Percentiles rank a stretch among this genome's conserved stretches.
Evolutionary conservation across 2,329 filamentous ascomycete species (phyloP).

Genomic region (Hysterium pulicare): DNA sequence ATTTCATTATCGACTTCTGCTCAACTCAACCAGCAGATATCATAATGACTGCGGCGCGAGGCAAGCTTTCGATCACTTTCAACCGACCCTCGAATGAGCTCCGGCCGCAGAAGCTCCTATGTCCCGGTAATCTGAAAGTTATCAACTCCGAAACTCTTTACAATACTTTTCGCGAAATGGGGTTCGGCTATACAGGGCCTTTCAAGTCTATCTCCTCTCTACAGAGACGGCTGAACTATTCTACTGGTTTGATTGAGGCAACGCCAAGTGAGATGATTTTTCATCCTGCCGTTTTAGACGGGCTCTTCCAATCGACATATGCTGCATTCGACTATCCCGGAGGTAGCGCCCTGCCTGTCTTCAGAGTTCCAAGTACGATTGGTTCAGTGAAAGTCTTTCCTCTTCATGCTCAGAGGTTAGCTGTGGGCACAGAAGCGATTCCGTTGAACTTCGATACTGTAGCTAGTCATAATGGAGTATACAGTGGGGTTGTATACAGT

Average conservation of each 20-base stretch:
- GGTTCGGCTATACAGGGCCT: constrained; percentile 12
- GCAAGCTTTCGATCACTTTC: neutral
- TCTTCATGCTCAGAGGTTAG: too few relatives aligned
- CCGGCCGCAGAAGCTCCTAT: neutral
- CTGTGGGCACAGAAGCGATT: too few relatives aligned
- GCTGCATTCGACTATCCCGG: constrained; percentile 26
- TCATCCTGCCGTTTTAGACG: constrained; percentile 30
- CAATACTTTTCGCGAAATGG: constrained; percentile 7
- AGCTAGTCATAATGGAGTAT: too few relatives aligned
- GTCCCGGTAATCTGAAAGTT: too few relatives aligned
- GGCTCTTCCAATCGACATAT: constrained; percentile 27
- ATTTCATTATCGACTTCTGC: neutral
- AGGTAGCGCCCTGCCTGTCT: constrained; percentile 21
- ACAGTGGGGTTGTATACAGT: too few relatives aligned
- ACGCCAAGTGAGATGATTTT: constrained; percentile 22
- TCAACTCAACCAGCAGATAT: neutral
- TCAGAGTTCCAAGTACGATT: constrained; percentile 18
- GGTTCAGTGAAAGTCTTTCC: constrained; percentile 15
- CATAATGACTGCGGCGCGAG: neutral
- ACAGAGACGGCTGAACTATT: neutral
- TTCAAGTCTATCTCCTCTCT: neutral
- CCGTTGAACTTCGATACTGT: too few relatives aligned
- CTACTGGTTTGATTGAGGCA: neutral
- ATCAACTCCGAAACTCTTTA: constrained; percentile 11
- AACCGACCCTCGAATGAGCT: neutral